Conservation (phyloP, 192 early-diverging fungal genomes). For the Backusella tuberculispora region DNA sequence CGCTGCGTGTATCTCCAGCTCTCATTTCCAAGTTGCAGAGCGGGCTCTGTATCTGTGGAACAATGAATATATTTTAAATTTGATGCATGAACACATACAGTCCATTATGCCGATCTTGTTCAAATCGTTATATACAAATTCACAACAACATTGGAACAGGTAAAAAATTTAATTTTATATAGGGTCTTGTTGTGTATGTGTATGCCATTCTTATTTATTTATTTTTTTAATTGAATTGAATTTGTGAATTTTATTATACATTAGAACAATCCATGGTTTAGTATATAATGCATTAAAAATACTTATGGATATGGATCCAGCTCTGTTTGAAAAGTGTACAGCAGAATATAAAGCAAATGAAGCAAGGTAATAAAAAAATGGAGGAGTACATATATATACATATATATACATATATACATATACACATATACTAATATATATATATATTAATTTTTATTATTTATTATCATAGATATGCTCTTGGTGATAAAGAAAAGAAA, state of each 20-base stretch:
- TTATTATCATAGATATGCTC: not conserved
- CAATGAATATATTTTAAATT: constrained; percentile 96
- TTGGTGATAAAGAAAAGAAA: not conserved
- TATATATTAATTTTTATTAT: too few species aligned
- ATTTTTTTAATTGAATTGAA: not conserved
- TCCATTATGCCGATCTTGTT: constrained; percentile 96
- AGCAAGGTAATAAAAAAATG: constrained; percentile 61
- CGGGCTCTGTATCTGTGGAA: constrained; percentile 98
- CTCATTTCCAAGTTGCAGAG: constrained; percentile 99
- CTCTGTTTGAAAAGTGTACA: constrained; percentile 96
- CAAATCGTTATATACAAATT: constrained; percentile 91
- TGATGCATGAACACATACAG: constrained; percentile 92
- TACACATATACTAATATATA: too few species aligned
- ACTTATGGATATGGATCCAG: constrained; percentile 96
- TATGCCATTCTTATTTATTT: not conserved
- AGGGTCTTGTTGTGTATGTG: too few species aligned
- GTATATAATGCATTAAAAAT: constrained; percentile 97
- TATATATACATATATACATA: too few species aligned
- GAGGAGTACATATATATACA: too few species aligned
- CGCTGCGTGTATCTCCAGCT: constrained; percentile 90
- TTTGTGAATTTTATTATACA: not conserved
- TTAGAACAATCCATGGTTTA: constrained; percentile 93
- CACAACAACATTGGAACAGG: constrained; percentile 98
- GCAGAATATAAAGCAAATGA: constrained; percentile 89
- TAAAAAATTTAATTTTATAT: constrained; percentile 36